Evolutionary conservation across 768 basidiomycete species (phyloP), one percentile per base, ranked within the genome.

Genomic region (Hortiboletus campestris): DNA sequence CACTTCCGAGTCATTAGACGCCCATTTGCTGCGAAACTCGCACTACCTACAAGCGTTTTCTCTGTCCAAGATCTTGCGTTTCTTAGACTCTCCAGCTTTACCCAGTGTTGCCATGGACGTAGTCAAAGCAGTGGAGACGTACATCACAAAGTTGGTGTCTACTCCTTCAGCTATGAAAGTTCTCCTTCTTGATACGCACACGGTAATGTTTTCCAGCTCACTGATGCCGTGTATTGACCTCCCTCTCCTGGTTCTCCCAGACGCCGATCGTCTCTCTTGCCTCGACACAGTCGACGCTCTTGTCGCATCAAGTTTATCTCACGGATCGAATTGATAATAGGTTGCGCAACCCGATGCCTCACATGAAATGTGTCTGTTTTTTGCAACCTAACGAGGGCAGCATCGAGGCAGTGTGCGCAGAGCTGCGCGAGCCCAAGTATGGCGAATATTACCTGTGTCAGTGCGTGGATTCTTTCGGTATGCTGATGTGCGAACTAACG

Each of bases 391-490:
- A 80, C 53, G 86, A 91, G 46, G 84, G 88, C 31, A 94, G 91
- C 67, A 76, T 99, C 35, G 85, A 85, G 52, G 89, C 88, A 25
- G 79, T 98, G 52, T 89, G 88, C 61, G 77, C 81, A 52, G 97
- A 99, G 68, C 78, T 99, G 34, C 80, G 80, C 36, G 89, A 93
- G 65, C 96, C 95, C 11, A 89, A 89, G 73, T 99, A 98, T 66
- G 94, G 94, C 70, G 94, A 94, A 76, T 99, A 99, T 75, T 98
- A 96, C 80, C 77, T 99, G 69, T 99, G 96, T 98, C 84, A 89
- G 96, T 93, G 78, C 81, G 87, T 89, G 84, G 81, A 77, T 81
- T 75, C 73, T 65, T 72, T 61, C 60, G 59, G 52, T 56, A 51
- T 45, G 32, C 50, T 25, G 51, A 52, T 51, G 56, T 56, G 32